phyloP scores from a whole-genome alignment of 2,329 filamentous ascomycete species.

The Sclerotinia borealis region DNA sequence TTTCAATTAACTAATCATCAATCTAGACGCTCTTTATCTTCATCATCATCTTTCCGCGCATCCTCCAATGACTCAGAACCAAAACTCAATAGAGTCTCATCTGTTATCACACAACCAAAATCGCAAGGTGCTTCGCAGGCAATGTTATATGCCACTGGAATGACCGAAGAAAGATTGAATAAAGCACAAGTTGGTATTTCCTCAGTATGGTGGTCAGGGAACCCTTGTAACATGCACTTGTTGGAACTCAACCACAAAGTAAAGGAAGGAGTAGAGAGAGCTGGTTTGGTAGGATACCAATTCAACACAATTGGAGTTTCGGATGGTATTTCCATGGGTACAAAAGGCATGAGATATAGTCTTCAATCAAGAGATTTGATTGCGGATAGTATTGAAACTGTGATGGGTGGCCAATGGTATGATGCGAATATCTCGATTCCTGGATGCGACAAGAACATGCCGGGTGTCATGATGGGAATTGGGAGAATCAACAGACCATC shows the following conservation, averaged over 20 bases:
- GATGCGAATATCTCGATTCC: slow-evolving; percentile 95
- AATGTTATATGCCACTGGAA: slow-evolving; percentile 94
- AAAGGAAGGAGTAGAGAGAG: slow-evolving; percentile 63
- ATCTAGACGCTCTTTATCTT: slow-evolving; percentile 30
- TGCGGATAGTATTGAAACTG: slow-evolving; percentile 96
- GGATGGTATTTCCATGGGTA: slow-evolving; percentile 97
- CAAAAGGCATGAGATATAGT: slow-evolving; percentile 91
- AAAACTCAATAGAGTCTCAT: slow-evolving; percentile 76
- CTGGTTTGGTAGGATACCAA: slow-evolving; percentile 84
- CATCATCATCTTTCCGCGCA: slow-evolving; percentile 24
- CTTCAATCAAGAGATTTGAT: slow-evolving; percentile 94
- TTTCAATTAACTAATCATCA: slow-evolving; percentile 11
- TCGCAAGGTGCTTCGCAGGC: slow-evolving; percentile 97
- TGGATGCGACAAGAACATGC: slow-evolving; percentile 99
- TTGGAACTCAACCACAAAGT: slow-evolving; percentile 58
- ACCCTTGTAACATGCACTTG: slow-evolving; percentile 99
- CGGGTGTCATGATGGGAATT: slow-evolving; percentile 87
- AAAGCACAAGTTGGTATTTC: slow-evolving; percentile 98
- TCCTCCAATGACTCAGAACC: slow-evolving; percentile 29
- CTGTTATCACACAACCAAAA: slow-evolving; percentile 88
- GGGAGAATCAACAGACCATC: slow-evolving; percentile 88
- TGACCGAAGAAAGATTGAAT: slow-evolving; percentile 80
- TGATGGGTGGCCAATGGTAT: slow-evolving; percentile 99
- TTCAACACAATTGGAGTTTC: slow-evolving; percentile 99
- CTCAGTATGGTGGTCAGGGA: slow-evolving; percentile 96